These are phyloP conservation scores for Zygosaccharomyces siamensis DNA, from an alignment of 805 yeast species.

Conservation along the genomic window DNA sequence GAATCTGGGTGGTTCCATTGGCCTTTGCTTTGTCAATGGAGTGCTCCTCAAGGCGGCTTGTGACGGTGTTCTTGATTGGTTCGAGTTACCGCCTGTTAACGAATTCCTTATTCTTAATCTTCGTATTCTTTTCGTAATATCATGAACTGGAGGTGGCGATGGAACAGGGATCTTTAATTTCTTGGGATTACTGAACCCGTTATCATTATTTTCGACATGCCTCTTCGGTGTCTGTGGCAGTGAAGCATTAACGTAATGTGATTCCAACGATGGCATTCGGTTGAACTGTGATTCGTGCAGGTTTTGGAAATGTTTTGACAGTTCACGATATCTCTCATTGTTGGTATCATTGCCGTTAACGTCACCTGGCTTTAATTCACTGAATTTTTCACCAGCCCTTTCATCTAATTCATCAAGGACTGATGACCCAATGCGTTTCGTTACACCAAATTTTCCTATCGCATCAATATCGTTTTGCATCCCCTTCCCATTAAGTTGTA, in stretches of 20 bases:
- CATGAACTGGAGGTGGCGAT: constrained; percentile 18
- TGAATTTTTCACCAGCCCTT: constrained; percentile 28
- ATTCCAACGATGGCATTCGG: constrained; percentile 33
- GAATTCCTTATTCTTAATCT: constrained; percentile 22
- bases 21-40: constrained; percentile 18
- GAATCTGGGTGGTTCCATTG: constrained; percentile 24
- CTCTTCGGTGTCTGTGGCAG: constrained; percentile 14
- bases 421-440: constrained; percentile 33
- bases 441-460: constrained; percentile 27
- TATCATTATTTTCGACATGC: constrained; percentile 1
- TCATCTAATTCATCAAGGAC: constrained; percentile 35
- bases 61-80: constrained; percentile 2
- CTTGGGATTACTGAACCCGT: constrained; percentile 5
- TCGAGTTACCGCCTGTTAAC: constrained; percentile 7
- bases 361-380: constrained; percentile 13
- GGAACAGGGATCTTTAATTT: constrained; percentile 1
- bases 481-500: not conserved
- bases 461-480: constrained; percentile 10
- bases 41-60: constrained; percentile 16
- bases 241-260: constrained; percentile 26
- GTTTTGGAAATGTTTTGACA: constrained; percentile 14
- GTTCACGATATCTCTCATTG: not conserved
- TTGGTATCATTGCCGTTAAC: not conserved
- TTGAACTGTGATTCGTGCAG: constrained; percentile 27
- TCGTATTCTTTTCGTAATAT: constrained; percentile 28